phyloP scores from a whole-genome alignment of 1,139 yeast genomes.

The Taiozyma sp. region DNA sequence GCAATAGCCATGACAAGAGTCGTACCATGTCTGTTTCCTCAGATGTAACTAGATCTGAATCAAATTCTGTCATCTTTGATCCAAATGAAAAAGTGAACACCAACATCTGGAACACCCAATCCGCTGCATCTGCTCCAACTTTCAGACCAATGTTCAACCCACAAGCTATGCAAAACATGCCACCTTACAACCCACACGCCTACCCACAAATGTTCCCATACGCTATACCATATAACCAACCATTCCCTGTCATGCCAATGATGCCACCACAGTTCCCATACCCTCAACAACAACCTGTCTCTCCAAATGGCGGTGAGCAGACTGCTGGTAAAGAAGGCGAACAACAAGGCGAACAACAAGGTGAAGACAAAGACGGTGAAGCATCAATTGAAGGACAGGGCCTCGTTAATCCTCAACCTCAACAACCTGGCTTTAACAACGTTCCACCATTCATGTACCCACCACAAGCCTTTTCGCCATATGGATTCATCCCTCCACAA shows the following conservation, averaged over 20 bases:
- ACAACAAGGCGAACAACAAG: not conserved
- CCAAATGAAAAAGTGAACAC: constrained; percentile 17
- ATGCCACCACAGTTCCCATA: constrained; percentile 35
- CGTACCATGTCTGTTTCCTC: constrained; percentile 23
- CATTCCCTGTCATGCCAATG: constrained; percentile 28
- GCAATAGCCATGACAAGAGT: constrained; percentile 4
- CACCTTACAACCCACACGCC: constrained; percentile 12
- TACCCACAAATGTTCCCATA: constrained; percentile 24
- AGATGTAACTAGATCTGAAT: constrained; percentile 27
- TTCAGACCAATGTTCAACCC: constrained; percentile 8
- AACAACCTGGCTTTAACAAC: constrained; percentile 13
- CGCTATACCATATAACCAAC: constrained; percentile 24
- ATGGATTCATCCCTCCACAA: constrained; percentile 22
- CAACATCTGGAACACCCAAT: constrained; percentile 64
- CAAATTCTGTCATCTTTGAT: constrained; percentile 27
- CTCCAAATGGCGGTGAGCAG: constrained; percentile 1
- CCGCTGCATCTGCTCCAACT: constrained; percentile 62
- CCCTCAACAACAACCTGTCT: constrained; percentile 11
- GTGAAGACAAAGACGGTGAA: not conserved
- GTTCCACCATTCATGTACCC: constrained; percentile 22
- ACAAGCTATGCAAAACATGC: constrained; percentile 3
- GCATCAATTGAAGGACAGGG: not conserved
- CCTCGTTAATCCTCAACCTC: constrained; percentile 14
- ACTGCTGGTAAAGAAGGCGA: constrained; percentile 1
- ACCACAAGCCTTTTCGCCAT: constrained; percentile 22